Evolutionary conservation across 2,329 filamentous ascomycete genomes (phyloP).

Genomic region (Sporothrix variecibatus): DNA sequence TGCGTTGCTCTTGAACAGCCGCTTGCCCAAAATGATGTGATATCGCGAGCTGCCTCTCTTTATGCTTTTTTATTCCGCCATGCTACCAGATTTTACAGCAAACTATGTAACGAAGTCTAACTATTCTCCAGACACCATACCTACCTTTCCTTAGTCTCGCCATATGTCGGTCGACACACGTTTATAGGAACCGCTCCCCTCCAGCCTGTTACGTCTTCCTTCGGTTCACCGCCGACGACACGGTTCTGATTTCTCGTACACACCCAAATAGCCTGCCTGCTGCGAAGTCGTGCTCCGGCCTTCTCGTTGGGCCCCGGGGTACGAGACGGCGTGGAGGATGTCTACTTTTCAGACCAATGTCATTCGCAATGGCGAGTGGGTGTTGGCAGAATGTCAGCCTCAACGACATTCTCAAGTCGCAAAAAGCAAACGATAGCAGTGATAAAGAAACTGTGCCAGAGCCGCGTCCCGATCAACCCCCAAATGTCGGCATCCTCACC

Average conservation of each 20-base stretch:
- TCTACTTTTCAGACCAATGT: constrained; percentile 56
- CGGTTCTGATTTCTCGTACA: not conserved
- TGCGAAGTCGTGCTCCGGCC: constrained; percentile 6
- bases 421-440: constrained; percentile 35
- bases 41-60: not conserved
- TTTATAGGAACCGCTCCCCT: not conserved
- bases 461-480: constrained; percentile 41
- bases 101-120: constrained; percentile 4
- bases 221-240: not conserved
- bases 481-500: constrained; percentile 71
- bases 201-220: not conserved
- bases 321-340: constrained; percentile 38
- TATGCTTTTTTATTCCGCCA: not conserved
- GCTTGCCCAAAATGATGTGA: not conserved
- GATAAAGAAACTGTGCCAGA: constrained; percentile 37
- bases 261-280: not conserved
- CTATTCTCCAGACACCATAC: not conserved
- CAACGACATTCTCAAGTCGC: constrained; percentile 44
- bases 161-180: constrained; percentile 4
- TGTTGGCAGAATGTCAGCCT: constrained; percentile 55
- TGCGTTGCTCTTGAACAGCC: not conserved
- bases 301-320: constrained; percentile 14
- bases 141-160: not conserved
- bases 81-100: not conserved
- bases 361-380: constrained; percentile 57